phyloP scores from a whole-genome alignment of 495 filamentous ascomycete species.

The Symbiotaphrina buchneri region DNA sequence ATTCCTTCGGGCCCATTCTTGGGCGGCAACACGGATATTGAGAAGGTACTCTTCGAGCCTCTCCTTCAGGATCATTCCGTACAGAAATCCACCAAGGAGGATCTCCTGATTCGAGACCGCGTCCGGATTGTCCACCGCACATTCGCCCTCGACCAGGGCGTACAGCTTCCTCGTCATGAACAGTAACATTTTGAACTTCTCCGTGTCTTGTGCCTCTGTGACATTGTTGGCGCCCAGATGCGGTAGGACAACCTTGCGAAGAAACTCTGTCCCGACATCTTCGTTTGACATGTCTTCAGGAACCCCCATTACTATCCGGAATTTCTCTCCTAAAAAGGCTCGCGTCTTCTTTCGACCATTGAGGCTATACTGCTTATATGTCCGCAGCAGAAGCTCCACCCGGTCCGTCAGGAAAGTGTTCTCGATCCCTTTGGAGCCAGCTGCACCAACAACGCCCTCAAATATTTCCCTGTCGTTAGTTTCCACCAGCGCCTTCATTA shows the following conservation, averaged over 20 bases:
- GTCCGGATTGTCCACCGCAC: slow-evolving; percentile 84
- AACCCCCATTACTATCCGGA: slow-evolving; percentile 64
- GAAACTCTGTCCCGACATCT: slow-evolving; percentile 72
- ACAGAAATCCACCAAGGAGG: slow-evolving; percentile 77
- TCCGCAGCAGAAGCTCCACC: slow-evolving; percentile 75
- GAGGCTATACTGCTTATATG: slow-evolving; percentile 73
- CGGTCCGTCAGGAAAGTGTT: slow-evolving; percentile 92
- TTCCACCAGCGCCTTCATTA: slow-evolving; percentile 82
- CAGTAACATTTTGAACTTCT: slow-evolving; percentile 85
- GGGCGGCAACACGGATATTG: slow-evolving; percentile 29
- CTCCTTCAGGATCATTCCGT: slow-evolving; percentile 90
- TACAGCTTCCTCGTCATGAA: slow-evolving; percentile 97
- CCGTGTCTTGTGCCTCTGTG: slow-evolving; percentile 54
- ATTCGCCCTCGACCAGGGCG: slow-evolving; percentile 76
- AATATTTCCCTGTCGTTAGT: slow-evolving; percentile 95
- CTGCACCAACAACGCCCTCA: slow-evolving; percentile 58
- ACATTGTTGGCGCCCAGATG: slow-evolving; percentile 71
- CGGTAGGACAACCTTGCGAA: slow-evolving; percentile 72
- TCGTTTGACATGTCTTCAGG: slow-evolving; percentile 62
- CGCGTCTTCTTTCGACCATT: slow-evolving; percentile 59
- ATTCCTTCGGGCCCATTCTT: slow-evolving; percentile 50
- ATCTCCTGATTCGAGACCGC: slow-evolving; percentile 88
- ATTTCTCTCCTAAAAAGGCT: slow-evolving; percentile 69
- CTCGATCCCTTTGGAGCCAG: slow-evolving; percentile 46
- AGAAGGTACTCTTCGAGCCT: slow-evolving; percentile 71